Evolutionary conservation across 352 stramenopile genomes (phyloP), one percentile per base, ranked within the genome.

Genomic region (Pythium phragmiticola): DNA sequence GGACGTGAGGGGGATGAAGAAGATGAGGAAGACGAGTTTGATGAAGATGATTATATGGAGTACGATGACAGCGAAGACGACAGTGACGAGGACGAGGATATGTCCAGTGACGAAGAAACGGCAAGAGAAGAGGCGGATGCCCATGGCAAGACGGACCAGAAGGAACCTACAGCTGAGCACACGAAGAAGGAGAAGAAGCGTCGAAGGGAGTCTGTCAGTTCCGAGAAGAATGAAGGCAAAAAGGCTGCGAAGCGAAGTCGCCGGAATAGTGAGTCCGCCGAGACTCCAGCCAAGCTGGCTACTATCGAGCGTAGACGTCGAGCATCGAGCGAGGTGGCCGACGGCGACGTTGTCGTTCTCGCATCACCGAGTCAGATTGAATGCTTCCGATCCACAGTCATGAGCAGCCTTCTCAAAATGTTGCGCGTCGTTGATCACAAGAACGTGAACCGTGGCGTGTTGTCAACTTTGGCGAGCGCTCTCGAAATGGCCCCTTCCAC

Each of bases 401-500:
- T 78, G 2, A 56, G 68, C 23, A 86, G 75, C 30, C 53, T 92
- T 14, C 59, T 92, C 19, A 51, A 73, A 30, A 73, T 87, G 17
- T 56, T 92, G 41, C 70, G 77, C 43, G 64, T 75, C 39, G 73
- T 88, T 53, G 82, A 91, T 51, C 76, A 89, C 23, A 77, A 90
- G 47, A 89, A 90, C 48, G 72, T 89, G 37, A 80, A 88, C 54
- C 80, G 77, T 12, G 73, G 72, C 3, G 72, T 92, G 34, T 53
- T 92, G 6, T 88, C 80, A 23, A 89, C 80, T 5, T 39, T 92
- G 33, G 81, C 84, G 5, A 83, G 71, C 46, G 77, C 88, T 12
- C 51, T 92, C n/a, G 84, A 92, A 72, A 91, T 91, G 80, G 75
- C 76, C 26, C 78, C 82, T 37, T 85, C 84, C 9, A 69, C 67